Evolutionary conservation across 2,329 filamentous ascomycete species (phyloP).

Genomic region (Xylariaceae sp.): DNA sequence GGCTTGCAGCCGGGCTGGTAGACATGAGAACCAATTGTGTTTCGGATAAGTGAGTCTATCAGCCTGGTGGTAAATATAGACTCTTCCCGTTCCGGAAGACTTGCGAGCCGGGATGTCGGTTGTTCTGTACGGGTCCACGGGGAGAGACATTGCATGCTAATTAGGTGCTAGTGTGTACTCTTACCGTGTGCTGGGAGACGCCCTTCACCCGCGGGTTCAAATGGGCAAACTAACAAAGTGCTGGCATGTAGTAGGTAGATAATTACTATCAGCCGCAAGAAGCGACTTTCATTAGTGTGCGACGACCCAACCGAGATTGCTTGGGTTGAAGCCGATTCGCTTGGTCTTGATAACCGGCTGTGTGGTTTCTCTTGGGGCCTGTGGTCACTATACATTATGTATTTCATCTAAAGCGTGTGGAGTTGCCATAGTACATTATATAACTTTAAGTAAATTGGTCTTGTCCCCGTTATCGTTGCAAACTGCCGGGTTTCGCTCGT

Average conservation of each 20-base stretch:
- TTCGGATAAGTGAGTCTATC: neutral
- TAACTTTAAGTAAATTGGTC: no score
- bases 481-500: neutral
- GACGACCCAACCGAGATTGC: conserved; percentile 17
- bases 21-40: neutral
- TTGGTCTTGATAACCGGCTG: conserved; percentile 15
- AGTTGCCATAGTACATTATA: neutral
- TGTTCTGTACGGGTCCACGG: neutral
- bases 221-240: neutral
- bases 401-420: neutral
- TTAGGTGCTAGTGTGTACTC: neutral
- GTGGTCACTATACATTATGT: conserved; percentile 3
- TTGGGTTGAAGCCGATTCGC: conserved; percentile 6
- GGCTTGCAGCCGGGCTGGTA: neutral
- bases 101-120: neutral
- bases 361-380: neutral
- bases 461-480: neutral
- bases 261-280: conserved; percentile 3
- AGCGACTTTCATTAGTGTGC: conserved; percentile 10
- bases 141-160: neutral
- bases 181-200: no score
- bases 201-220: neutral
- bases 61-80: neutral
- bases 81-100: neutral
- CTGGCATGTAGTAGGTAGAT: neutral